Evolutionary conservation across 495 filamentous ascomycete species (phyloP).

Genomic region (Pseudoneurospora amorphoporcata): DNA sequence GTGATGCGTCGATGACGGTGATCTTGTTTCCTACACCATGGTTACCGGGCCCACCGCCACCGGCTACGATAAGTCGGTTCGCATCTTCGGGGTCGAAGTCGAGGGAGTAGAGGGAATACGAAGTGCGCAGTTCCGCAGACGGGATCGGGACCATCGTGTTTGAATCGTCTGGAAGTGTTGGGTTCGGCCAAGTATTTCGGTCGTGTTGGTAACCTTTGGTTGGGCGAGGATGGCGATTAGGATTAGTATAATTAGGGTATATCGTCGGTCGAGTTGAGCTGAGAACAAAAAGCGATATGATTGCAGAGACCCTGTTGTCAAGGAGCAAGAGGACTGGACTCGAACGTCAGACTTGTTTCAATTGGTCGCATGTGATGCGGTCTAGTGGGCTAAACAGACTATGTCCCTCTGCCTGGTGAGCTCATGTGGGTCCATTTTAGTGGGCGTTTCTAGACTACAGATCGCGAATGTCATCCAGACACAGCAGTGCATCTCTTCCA

Average conservation of each 20-base stretch:
- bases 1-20: slow-evolving; percentile 59
- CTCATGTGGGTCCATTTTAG: neutral
- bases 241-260: neutral
- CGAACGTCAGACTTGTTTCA: neutral
- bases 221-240: neutral
- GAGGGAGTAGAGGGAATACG: slow-evolving; percentile 81
- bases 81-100: slow-evolving; percentile 80
- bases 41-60: slow-evolving; percentile 77
- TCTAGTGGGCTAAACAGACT: neutral
- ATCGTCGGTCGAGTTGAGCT: neutral
- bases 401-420: neutral
- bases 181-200: neutral
- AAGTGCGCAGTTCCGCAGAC: slow-evolving; percentile 33
- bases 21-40: slow-evolving; percentile 90
- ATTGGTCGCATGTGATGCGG: neutral
- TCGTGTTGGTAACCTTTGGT: neutral
- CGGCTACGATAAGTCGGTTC: slow-evolving; percentile 69
- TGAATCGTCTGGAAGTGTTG: neutral
- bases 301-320: neutral
- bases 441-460: neutral
- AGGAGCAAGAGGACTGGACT: neutral
- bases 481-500: neutral
- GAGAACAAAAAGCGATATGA: neutral
- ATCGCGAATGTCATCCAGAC: neutral
- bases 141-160: slow-evolving; percentile 19